These are phyloP conservation scores for Mikania micrantha DNA, from an alignment of 129 eudicot genomes.

Conservation along the genomic window DNA sequence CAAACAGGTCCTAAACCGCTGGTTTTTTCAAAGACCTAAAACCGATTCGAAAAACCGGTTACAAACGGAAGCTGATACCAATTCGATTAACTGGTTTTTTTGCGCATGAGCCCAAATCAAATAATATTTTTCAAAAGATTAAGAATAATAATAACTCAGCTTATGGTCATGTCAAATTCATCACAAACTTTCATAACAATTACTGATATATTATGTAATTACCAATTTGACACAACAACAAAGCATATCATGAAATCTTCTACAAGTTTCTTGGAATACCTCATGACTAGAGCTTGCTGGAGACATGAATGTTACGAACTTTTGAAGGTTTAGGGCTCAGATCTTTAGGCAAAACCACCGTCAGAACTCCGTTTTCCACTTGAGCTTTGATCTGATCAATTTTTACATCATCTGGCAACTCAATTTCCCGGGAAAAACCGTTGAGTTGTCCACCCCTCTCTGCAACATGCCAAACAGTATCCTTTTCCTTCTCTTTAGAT, in stretches of 20 bases:
- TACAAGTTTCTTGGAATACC: neutral
- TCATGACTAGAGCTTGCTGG: conserved; percentile 59
- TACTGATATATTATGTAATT: neutral
- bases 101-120: too few relatives aligned
- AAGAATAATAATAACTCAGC: too few relatives aligned
- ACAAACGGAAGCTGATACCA: too few relatives aligned
- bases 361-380: conserved; percentile 75
- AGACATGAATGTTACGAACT: conserved; percentile 56
- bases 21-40: too few relatives aligned
- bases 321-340: conserved; percentile 50
- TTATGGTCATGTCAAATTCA: too few relatives aligned
- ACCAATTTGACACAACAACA: neutral
- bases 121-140: too few relatives aligned
- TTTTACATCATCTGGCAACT: conserved; percentile 77
- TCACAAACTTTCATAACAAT: too few relatives aligned
- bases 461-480: conserved; percentile 75
- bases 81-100: too few relatives aligned
- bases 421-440: conserved; percentile 55
- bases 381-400: conserved; percentile 84
- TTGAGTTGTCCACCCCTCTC: conserved; percentile 47
- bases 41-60: too few relatives aligned
- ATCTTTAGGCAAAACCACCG: conserved; percentile 71
- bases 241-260: neutral
- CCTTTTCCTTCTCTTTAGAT: conserved; percentile 39
- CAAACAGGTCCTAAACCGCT: too few relatives aligned